Conservation (phyloP, 768 basidiomycete species). For the Agrocybe chaxingu region DNA sequence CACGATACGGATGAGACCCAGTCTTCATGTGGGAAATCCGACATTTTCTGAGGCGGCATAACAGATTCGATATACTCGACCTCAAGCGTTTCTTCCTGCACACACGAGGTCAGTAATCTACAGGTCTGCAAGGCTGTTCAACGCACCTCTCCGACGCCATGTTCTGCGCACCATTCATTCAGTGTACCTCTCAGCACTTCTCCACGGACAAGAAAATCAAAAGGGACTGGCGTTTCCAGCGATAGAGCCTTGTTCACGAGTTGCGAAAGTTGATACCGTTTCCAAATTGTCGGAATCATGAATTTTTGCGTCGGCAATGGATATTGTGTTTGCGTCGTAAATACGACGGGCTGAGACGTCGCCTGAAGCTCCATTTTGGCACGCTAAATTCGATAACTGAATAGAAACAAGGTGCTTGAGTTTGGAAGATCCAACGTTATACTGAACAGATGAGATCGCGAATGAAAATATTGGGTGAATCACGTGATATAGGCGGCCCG, state of each 20-base stretch:
- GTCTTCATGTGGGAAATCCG: conserved; percentile 81
- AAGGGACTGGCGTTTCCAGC: conserved; percentile 73
- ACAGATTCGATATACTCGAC: conserved; percentile 91
- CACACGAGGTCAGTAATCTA: no score
- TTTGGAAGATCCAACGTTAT: no score
- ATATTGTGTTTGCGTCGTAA: conserved; percentile 72
- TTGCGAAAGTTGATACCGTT: conserved; percentile 94
- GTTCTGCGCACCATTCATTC: conserved; percentile 70
- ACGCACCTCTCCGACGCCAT: conserved; percentile 68
- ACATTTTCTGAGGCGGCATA: conserved; percentile 80
- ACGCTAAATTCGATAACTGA: no score
- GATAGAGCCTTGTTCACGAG: conserved; percentile 92
- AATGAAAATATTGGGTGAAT: no score
- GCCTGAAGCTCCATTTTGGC: no score
- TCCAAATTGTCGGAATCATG: conserved; percentile 88
- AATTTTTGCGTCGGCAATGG: conserved; percentile 84
- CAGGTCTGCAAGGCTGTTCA: no score
- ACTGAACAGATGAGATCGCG: no score
- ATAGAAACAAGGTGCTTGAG: no score
- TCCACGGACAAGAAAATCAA: conserved; percentile 90
- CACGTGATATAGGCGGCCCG: no score
- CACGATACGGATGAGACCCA: conserved; percentile 88
- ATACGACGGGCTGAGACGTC: conserved; percentile 52
- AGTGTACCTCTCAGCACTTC: conserved; percentile 71
- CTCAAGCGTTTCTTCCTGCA: conserved; percentile 84